Conservation (phyloP, 1,284 basidiomycete genomes). For the Thecaphora thlaspeos region DNA sequence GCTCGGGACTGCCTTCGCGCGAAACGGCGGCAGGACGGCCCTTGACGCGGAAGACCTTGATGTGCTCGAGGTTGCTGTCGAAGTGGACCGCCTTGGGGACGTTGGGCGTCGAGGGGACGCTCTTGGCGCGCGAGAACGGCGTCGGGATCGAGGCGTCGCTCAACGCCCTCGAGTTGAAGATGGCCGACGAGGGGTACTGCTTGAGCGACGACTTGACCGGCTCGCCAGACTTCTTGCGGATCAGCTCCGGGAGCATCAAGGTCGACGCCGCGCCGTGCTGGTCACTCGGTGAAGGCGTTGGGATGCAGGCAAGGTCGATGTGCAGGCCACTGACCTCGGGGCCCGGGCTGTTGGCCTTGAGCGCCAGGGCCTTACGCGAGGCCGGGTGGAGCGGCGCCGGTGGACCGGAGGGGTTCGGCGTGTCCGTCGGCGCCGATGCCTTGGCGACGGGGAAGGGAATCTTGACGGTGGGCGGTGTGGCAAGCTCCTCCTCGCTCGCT, state of each 20-base stretch:
- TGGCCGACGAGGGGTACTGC: conserved; percentile 61
- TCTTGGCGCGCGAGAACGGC: conserved; percentile 37
- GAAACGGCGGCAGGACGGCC: conserved; percentile 91
- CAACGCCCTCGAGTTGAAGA: conserved; percentile 55
- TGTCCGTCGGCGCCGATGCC: conserved; percentile 1
- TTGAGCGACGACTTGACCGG: conserved; percentile 89
- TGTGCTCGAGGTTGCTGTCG: conserved; percentile 78
- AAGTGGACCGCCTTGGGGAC: conserved; percentile 84
- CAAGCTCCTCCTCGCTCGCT: conserved; percentile 20
- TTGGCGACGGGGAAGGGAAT: conserved; percentile 33
- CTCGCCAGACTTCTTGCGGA: conserved; percentile 89
- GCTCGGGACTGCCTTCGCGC: conserved; percentile 82
- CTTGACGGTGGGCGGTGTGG: conserved; percentile 17
- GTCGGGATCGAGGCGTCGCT: conserved; percentile 59
- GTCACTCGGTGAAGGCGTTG: conserved; percentile 34
- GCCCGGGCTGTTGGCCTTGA: conserved; percentile 35
- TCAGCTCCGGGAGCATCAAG: conserved; percentile 56
- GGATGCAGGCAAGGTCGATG: conserved; percentile 45
- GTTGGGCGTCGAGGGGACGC: conserved; percentile 65
- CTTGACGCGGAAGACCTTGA: conserved; percentile 88
- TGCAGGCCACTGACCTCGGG: conserved; percentile 44
- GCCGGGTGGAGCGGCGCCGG: conserved; percentile 27
- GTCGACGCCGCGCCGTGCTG: conserved; percentile 12
- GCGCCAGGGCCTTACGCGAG: conserved; percentile 41
- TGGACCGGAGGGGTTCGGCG: not conserved